Evolutionary conservation across 2,329 filamentous ascomycete species (phyloP), one percentile per base, ranked within the genome.

Genomic region (Aspergillus sp.): DNA sequence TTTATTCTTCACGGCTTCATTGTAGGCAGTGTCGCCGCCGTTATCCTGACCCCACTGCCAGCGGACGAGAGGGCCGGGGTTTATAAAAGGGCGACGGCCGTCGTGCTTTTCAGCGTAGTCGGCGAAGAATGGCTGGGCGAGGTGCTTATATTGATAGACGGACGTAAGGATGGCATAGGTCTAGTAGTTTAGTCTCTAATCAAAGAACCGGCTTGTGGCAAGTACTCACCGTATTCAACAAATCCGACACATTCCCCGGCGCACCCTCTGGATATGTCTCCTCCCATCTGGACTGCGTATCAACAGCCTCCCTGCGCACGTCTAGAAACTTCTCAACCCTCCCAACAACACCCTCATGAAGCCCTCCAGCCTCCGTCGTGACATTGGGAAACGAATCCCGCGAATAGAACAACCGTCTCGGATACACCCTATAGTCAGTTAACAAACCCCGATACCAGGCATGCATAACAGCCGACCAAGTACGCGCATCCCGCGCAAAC

Each of bases 1-100:
- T 60, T 71, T 74, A 55, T 74, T 72, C 3, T 52, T 56, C 24
- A 66, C 41, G 9, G 72, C 72, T n/a, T 64, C 60, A 4, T 63
- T 61, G 41, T 70, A 67, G 4, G 52, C 55, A 1, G 44, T 39
- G 11, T 64, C 43, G 1, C 65, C 62, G 15, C 60, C 59, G 3
- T 37, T 37, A 1, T 64, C 56, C 24, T 66, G 62, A 3, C 63
- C 64, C 54, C 62, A 63, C 2, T 56, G 21, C 66, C 66, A 68
- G 39, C 66, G 65, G 1, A 59, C 55, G 2, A 69, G 60, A 15
- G 68, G 67, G 7, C 64, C 66, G n/a, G 69, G 69, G 44, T 71
- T 70, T 11, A 72, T 64, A 48, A 68, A 70, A 12, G 69, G 70
- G 12, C 52, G 56, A 14, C 66, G 63, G 23, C 68, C 70, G 4